Evolutionary conservation across 2,329 filamentous ascomycete species (phyloP).

Genomic region (Colletotrichum eleusines): DNA sequence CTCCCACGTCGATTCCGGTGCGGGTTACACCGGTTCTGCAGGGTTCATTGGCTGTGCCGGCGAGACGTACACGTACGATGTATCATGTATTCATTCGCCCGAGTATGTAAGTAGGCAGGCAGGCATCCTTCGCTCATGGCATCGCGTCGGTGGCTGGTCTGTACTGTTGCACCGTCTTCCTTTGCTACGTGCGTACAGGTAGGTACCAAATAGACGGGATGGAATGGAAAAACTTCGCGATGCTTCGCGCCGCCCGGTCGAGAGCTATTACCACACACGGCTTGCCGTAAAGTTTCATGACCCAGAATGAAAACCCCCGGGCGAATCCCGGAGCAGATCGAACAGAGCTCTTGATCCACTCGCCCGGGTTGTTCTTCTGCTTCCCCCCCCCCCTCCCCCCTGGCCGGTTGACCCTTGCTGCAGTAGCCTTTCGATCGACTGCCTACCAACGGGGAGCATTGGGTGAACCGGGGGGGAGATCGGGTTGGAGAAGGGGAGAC

Average conservation of each 20-base stretch:
- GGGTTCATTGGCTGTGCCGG: conserved; percentile 18
- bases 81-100: neutral
- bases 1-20: conserved; percentile 6
- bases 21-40: conserved; percentile 16
- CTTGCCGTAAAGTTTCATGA: conserved; percentile 20
- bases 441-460: conserved; percentile 31
- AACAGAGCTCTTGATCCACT: conserved; percentile 39
- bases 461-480: conserved; percentile 7
- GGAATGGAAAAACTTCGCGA: neutral
- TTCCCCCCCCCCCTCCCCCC: conserved; percentile 5
- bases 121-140: neutral
- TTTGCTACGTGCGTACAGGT: conserved; percentile 17
- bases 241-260: neutral
- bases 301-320: conserved; percentile 24
- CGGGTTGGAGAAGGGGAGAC: conserved; percentile 4
- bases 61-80: neutral
- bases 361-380: conserved; percentile 34
- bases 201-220: neutral
- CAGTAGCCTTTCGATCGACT: conserved; percentile 38
- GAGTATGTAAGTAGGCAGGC: neutral
- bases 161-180: conserved; percentile 2
- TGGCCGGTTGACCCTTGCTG: conserved; percentile 28
- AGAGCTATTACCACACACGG: neutral
- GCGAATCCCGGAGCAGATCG: conserved; percentile 42
- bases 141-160: neutral